Conservation (phyloP, 805 yeast species). For the Nakazawaea ambrosiae region DNA sequence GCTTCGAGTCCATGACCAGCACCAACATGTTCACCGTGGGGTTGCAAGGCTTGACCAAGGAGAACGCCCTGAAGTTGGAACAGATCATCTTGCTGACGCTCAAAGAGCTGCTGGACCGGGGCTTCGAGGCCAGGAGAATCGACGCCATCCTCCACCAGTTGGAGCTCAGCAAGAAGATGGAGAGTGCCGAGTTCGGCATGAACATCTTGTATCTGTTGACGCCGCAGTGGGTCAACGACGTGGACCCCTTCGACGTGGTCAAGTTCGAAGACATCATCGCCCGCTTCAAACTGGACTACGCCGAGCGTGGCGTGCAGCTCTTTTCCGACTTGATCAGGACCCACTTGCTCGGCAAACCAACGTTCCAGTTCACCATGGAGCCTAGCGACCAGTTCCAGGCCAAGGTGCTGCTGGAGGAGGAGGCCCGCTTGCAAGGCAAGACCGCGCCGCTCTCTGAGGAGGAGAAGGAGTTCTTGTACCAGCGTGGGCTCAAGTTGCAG, state of each 20-base stretch:
- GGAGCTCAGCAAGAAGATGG: conserved; percentile 78
- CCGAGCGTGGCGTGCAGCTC: conserved; percentile 41
- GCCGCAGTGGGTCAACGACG: conserved; percentile 81
- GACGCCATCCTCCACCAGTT: conserved; percentile 85
- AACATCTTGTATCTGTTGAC: conserved; percentile 63
- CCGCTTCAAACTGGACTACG: conserved; percentile 57
- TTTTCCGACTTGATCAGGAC: conserved; percentile 55
- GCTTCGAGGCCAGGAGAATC: conserved; percentile 54
- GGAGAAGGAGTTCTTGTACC: conserved; percentile 51
- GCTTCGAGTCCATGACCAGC: conserved; percentile 77
- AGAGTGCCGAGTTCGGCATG: conserved; percentile 86
- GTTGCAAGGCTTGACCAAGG: conserved; percentile 59
- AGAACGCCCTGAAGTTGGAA: conserved; percentile 42
- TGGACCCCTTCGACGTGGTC: conserved; percentile 66
- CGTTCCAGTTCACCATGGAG: conserved; percentile 67
- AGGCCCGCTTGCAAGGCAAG: conserved; percentile 36
- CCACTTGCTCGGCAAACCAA: conserved; percentile 45
- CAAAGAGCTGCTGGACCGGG: conserved; percentile 30
- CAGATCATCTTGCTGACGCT: conserved; percentile 40
- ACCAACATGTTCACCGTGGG: conserved; percentile 79
- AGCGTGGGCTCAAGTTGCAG: conserved; percentile 53
- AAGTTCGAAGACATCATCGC: conserved; percentile 56
- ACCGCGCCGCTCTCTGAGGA: conserved; percentile 37
- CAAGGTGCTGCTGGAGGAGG: conserved; percentile 49
- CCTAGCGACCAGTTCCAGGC: conserved; percentile 57